Evolutionary conservation across 2,329 filamentous ascomycete species (phyloP).

Genomic region (Pseudopithomyces chartarum): DNA sequence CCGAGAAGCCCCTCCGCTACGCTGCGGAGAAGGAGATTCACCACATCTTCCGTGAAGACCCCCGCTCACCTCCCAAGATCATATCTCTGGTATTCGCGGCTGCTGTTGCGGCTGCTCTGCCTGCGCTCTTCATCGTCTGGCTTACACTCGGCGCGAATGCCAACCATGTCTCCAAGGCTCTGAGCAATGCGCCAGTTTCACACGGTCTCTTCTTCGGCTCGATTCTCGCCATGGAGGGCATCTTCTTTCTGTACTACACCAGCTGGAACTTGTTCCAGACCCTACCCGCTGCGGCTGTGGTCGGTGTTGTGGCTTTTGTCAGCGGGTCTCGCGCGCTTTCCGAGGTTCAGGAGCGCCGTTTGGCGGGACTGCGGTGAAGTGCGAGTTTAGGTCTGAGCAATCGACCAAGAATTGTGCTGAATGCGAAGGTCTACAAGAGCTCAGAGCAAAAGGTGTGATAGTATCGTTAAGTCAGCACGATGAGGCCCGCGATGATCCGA

Average conservation of each 20-base stretch:
- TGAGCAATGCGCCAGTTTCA: slow-evolving; percentile 76
- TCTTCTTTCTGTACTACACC: slow-evolving; percentile 95
- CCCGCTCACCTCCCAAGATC: slow-evolving; percentile 78
- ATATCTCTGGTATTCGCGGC: slow-evolving; percentile 79
- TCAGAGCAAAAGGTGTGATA: neutral
- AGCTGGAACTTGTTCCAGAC: slow-evolving; percentile 91
- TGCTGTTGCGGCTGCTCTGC: slow-evolving; percentile 74
- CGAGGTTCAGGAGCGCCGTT: slow-evolving; percentile 86
- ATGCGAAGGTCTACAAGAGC: neutral
- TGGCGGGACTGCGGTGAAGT: slow-evolving; percentile 70
- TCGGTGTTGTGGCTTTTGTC: slow-evolving; percentile 75
- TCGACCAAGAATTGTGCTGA: neutral
- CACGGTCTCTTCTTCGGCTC: slow-evolving; percentile 87
- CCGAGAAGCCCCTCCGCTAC: slow-evolving; percentile 77
- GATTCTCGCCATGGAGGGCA: slow-evolving; percentile 82
- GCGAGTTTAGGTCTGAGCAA: neutral
- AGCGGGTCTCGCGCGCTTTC: slow-evolving; percentile 89
- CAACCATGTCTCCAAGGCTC: slow-evolving; percentile 74
- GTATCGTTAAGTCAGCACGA: neutral
- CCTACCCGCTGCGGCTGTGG: slow-evolving; percentile 71
- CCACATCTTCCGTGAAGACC: slow-evolving; percentile 84
- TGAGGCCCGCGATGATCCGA: neutral
- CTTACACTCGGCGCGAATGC: slow-evolving; percentile 80
- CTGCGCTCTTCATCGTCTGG: slow-evolving; percentile 77
- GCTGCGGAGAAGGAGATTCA: slow-evolving; percentile 83